Conservation (phyloP, 2,329 filamentous ascomycete species). For the Chlorencoelia australis region DNA sequence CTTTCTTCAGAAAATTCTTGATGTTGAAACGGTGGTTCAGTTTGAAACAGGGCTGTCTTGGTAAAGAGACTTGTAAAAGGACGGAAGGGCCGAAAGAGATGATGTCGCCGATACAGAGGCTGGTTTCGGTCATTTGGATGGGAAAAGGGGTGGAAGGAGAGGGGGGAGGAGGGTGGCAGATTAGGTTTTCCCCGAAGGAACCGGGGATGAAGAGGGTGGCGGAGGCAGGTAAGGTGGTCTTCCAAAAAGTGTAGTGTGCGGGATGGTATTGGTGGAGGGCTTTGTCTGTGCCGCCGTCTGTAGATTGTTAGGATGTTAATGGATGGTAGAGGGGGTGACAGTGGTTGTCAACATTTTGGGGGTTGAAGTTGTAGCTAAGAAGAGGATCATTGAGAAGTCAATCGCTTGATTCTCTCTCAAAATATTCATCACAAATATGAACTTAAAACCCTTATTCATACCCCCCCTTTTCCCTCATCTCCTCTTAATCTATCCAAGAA, state of each 20-base stretch:
- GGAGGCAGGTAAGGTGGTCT: constrained; percentile 39
- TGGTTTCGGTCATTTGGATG: constrained; percentile 47
- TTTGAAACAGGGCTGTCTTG: constrained; percentile 57
- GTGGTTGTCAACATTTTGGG: too few relatives aligned
- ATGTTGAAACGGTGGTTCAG: constrained; percentile 57
- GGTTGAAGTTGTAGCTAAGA: too few relatives aligned
- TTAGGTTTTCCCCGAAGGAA: constrained; percentile 56
- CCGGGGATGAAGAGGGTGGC: constrained; percentile 43
- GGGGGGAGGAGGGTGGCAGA: too few relatives aligned
- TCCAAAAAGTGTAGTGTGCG: constrained; percentile 48
- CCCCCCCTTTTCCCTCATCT: too few relatives aligned
- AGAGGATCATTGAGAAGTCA: too few relatives aligned
- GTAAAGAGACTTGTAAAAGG: constrained; percentile 48
- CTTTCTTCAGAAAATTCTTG: constrained; percentile 49
- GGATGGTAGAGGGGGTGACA: too few relatives aligned
- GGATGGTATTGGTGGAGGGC: constrained; percentile 49
- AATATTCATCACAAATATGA: too few relatives aligned
- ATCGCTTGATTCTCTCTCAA: too few relatives aligned
- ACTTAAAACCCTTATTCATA: too few relatives aligned
- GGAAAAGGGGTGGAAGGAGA: too few relatives aligned
- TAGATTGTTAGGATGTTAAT: too few relatives aligned
- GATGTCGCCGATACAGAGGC: constrained; percentile 55
- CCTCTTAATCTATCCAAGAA: too few relatives aligned
- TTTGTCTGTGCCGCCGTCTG: constrained; percentile 54
- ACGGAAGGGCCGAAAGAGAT: constrained; percentile 39